These are phyloP conservation scores for Ochetophila trinervis DNA, from an alignment of 306 rosid genomes.

Conservation along the genomic window DNA sequence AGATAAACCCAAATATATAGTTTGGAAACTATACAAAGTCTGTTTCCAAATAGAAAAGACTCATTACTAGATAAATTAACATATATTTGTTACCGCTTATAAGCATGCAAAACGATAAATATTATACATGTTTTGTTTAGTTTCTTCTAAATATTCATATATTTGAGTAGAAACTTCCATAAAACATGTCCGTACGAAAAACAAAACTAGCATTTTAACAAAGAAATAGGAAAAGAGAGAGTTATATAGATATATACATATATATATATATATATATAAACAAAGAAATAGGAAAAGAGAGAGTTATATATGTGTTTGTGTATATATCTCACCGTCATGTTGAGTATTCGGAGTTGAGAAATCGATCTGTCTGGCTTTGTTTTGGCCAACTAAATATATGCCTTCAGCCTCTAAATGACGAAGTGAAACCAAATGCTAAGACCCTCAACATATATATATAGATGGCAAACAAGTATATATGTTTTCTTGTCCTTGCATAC, in stretches of 20 bases:
- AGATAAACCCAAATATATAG: too few species aligned
- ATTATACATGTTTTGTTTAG: too few species aligned
- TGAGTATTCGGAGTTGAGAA: conserved; percentile 8
- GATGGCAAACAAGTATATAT: conserved; percentile 3
- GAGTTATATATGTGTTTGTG: too few species aligned
- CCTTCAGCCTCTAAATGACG: not conserved
- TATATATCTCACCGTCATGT: conserved; percentile 42
- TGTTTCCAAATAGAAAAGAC: too few species aligned
- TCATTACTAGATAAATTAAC: too few species aligned
- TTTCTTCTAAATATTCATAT: not conserved
- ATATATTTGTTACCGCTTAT: too few species aligned
- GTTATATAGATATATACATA: not conserved
- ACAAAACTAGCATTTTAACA: too few species aligned
- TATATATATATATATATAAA: not conserved
- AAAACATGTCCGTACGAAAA: too few species aligned
- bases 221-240: too few species aligned
- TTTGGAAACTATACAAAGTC: too few species aligned
- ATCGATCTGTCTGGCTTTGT: not conserved
- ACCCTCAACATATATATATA: conserved; percentile 24
- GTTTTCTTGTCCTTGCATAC: not conserved
- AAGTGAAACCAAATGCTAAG: conserved; percentile 10
- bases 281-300: not conserved
- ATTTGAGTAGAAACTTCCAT: not conserved
- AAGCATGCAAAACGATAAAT: too few species aligned
- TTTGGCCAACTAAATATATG: conserved; percentile 20